Percentiles rank a stretch among this genome's conserved stretches.
Conservation (phyloP, 345 rosid species). For the Garcia nutans region DNA sequence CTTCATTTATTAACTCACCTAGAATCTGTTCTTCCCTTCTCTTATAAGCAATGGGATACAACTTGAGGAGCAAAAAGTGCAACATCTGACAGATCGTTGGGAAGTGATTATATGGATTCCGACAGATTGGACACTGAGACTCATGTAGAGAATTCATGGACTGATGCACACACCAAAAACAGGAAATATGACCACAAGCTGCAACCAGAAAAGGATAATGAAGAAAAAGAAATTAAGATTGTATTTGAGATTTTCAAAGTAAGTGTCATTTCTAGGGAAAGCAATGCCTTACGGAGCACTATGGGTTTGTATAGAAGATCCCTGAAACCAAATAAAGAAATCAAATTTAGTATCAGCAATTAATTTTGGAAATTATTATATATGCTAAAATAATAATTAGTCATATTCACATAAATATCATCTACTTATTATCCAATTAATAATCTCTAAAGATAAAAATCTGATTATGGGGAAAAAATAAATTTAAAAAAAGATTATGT, state of each 20-base stretch:
- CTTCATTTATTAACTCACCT: slow-evolving; percentile 38
- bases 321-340: slow-evolving; percentile 43
- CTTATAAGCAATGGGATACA: slow-evolving; percentile 58
- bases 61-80: slow-evolving; percentile 61
- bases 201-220: slow-evolving; percentile 13
- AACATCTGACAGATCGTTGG: slow-evolving; percentile 61
- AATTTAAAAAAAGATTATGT: too few species aligned
- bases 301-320: slow-evolving; percentile 87
- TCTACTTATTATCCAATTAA: too few species aligned
- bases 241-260: neutral
- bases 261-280: neutral
- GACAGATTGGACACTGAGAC: slow-evolving; percentile 74
- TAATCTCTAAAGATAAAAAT: too few species aligned
- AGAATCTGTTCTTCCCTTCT: slow-evolving; percentile 50
- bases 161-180: slow-evolving; percentile 86
- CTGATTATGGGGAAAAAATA: too few species aligned
- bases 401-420: too few species aligned
- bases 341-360: slow-evolving; percentile 1
- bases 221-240: slow-evolving; percentile 4
- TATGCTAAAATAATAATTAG: neutral
- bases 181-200: slow-evolving; percentile 90
- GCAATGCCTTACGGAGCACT: slow-evolving; percentile 56
- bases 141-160: slow-evolving; percentile 44
- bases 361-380: neutral
- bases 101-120: slow-evolving; percentile 62